Conservation (phyloP, 805 yeast species). For the Nakazawaea anatomiae region DNA sequence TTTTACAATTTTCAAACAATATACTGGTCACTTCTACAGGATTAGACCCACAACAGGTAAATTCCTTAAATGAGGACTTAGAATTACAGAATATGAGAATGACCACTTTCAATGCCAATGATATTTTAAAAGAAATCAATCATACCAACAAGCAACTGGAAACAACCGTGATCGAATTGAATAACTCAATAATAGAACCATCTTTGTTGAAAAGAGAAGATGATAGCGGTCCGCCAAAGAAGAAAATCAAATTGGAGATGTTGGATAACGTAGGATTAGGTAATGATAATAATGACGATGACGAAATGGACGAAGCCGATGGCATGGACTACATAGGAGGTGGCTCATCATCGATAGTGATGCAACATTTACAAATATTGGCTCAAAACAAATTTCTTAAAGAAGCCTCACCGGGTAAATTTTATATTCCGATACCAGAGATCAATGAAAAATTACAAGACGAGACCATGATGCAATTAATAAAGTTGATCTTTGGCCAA, state of each 20-base stretch:
- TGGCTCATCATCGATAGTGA: conserved; percentile 16
- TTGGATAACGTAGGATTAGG: conserved; percentile 14
- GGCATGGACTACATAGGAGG: background rate
- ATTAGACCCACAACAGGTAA: conserved; percentile 20
- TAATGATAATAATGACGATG: conserved; percentile 26
- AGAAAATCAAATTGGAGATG: conserved; percentile 23
- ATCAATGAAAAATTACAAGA: conserved; percentile 41
- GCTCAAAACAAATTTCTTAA: conserved; percentile 51
- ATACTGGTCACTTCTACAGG: conserved; percentile 26
- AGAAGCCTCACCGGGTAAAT: conserved; percentile 50
- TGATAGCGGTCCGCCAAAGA: conserved; percentile 8
- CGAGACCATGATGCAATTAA: conserved; percentile 46
- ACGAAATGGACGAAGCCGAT: conserved; percentile 22
- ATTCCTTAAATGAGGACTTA: conserved; percentile 18
- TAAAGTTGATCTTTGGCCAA: conserved; percentile 58
- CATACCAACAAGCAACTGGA: background rate
- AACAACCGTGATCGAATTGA: background rate
- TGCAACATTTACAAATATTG: conserved; percentile 64
- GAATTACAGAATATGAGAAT: conserved; percentile 30
- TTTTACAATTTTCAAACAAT: conserved; percentile 23
- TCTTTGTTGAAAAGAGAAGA: conserved; percentile 10
- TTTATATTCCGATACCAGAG: conserved; percentile 56
- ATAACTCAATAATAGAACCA: conserved; percentile 6
- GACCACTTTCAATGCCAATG: conserved; percentile 36
- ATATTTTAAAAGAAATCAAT: conserved; percentile 26